Percentiles rank a stretch among this genome's conserved stretches.
These are phyloP conservation scores for Phaffomyces antillensis DNA, from an alignment of 805 yeast genomes.

Conservation along the genomic window DNA sequence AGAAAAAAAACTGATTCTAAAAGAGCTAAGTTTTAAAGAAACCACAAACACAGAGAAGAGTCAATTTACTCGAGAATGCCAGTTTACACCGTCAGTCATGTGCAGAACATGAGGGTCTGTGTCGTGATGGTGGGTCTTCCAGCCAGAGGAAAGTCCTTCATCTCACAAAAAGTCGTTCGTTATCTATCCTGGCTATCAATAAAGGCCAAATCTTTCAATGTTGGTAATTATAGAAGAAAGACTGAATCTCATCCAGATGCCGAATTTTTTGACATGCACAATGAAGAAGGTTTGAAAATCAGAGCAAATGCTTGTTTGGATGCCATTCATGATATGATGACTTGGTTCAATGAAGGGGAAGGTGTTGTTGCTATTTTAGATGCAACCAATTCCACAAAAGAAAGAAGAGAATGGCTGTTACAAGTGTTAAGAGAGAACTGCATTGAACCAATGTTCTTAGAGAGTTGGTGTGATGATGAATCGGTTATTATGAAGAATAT, in stretches of 20 bases:
- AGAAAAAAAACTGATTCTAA: too few species aligned
- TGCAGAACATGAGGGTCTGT: constrained; percentile 70
- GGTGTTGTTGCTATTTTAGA: constrained; percentile 92
- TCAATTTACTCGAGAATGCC: constrained; percentile 22
- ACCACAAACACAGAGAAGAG: neutral
- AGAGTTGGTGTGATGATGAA: constrained; percentile 83
- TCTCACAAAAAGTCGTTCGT: constrained; percentile 89
- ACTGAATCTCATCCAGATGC: constrained; percentile 60
- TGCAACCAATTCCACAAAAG: constrained; percentile 82
- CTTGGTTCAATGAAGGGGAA: constrained; percentile 73
- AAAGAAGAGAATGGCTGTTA: constrained; percentile 59
- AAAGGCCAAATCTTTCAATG: constrained; percentile 80
- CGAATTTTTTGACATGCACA: constrained; percentile 65
- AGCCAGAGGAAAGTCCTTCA: constrained; percentile 89
- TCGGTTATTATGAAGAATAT: constrained; percentile 73
- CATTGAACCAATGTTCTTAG: constrained; percentile 87
- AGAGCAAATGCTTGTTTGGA: constrained; percentile 62
- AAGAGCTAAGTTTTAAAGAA: too few species aligned
- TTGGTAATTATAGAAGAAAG: constrained; percentile 75
- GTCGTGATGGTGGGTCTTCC: constrained; percentile 87
- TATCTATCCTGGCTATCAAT: constrained; percentile 90
- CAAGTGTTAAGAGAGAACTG: constrained; percentile 53
- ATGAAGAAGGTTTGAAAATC: constrained; percentile 54
- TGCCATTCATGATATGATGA: constrained; percentile 75
- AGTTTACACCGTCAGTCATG: constrained; percentile 33